Evolutionary conservation across 148 eudicot genomes (phyloP), one percentile per base, ranked within the genome.

Genomic region (Rhododendron ferrugineum): DNA sequence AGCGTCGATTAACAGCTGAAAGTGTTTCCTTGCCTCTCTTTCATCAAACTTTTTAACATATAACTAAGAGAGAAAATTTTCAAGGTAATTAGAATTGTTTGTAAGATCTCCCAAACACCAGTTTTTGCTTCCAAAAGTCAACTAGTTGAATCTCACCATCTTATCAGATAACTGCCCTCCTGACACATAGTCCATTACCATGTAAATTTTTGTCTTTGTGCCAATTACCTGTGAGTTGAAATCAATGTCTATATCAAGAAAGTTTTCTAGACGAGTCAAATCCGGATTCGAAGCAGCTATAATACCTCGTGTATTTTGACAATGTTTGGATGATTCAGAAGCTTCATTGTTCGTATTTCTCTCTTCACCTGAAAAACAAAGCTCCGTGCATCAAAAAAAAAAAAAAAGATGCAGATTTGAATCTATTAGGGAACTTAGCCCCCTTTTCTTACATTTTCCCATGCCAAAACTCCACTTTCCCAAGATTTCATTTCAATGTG

Each of bases 91-190:
- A 34, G 9, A 37, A 23, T 75, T 22, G 3, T 22, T 15, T 11
- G 11, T 1, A 23, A 37, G 23, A 70, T 70, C 75, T 44, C 40
- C 60, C 68, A 6, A 34, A 36, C 56, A 34, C 50, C 16, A 22
- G 18, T 4, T 78, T 58, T 62, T 78, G 36, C 28, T 82, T 22
- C n/a, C 49, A 4, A 40, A 75, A 70, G 75, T 32, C 58, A 70
- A 32, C 20, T 32, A 70, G 32, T 36, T 66, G 58, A 70, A 56
- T 11, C 86, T 86, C 50, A 86, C 94, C 94, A 91, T 36, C 88
- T 87, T 91, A 86, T 91, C 91, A 0, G 93, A 92, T 22, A 92
- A 91, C 75, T 87, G 89, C 42, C 94, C 94, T 78, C 94, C 94
- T 2, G 92, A 30, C 40, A 90, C 87, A 64, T 91, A 88, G 32